Evolutionary conservation across 2,329 filamentous ascomycete genomes (phyloP).

Genomic region (Monascus ruber): DNA sequence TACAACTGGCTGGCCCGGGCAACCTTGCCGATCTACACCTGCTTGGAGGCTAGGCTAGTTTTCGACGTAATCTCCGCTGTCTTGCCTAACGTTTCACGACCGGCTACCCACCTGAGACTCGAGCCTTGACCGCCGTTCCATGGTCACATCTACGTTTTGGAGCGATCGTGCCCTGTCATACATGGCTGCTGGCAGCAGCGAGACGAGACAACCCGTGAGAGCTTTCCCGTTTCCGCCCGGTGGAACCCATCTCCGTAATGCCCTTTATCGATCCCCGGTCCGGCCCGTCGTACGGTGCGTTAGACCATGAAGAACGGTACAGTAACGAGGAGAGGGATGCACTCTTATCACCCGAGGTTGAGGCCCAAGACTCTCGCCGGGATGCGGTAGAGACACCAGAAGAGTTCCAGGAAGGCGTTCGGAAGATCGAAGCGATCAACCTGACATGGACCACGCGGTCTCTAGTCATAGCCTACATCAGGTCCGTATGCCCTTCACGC

Average conservation of each 20-base stretch:
- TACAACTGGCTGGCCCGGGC: no score
- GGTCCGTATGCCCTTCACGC: conserved; percentile 24
- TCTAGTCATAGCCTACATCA: conserved; percentile 37
- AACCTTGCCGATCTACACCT: no score
- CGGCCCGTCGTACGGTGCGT: conserved; percentile 25
- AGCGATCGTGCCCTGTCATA: conserved; percentile 3
- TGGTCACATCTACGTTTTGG: background rate
- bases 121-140: conserved; percentile 1
- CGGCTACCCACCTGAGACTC: background rate
- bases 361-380: conserved; percentile 14
- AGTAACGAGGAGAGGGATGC: conserved; percentile 20
- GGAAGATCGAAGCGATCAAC: conserved; percentile 42
- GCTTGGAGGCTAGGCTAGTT: no score
- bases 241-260: conserved; percentile 13
- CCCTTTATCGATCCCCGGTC: conserved; percentile 18
- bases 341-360: conserved; percentile 18
- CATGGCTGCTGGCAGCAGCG: conserved; percentile 11
- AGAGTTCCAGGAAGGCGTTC: conserved; percentile 37
- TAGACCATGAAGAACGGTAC: conserved; percentile 14
- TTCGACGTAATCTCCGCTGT: background rate
- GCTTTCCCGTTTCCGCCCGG: conserved; percentile 1
- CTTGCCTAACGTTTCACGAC: background rate
- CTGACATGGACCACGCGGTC: conserved; percentile 41
- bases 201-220: conserved; percentile 1
- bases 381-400: conserved; percentile 12